Evolutionary conservation across 2,329 filamentous ascomycete species (phyloP), one percentile per base, ranked within the genome.

Genomic region (Fusarium sulawesiense): DNA sequence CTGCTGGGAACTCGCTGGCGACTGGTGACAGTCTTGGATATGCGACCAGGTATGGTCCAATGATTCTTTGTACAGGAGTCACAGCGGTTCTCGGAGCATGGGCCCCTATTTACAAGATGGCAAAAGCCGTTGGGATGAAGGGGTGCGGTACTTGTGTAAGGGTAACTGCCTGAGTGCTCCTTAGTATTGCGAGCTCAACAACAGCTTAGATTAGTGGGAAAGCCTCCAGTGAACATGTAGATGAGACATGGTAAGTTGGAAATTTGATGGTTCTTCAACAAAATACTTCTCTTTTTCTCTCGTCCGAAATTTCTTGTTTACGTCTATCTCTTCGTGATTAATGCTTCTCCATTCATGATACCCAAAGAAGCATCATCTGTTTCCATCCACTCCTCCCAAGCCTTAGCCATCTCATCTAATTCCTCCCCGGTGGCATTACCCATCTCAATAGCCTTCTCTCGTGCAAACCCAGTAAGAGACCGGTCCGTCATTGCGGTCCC

Each of bases 111-210:
- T 78, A 71, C 84, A 89, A 78, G 76, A 64, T 51, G 77, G 3
- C 78, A 87, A 70, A 59, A 41, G 56, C 40, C 11, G 42, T 59
- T 40, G 48, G 68, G 11, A 54, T 32, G 7, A 68, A 30, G 6
- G 49, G 67, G 2, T 1, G 64, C 7, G 44, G 45, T 1, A 59
- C 18, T 2, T 75, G 64, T 12, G n/a, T 47, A 11, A 62, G 67
- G 11, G 30, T 63, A 10, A 23, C 18, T 12, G 13, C 67, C 81
- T 95, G 65, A 86, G 87, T 58, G 92, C 14, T 11, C 5, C 44
- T 3, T 7, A 12, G 18, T 37, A 37, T 37, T n/a, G 34, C 10
- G 18, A n/a, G 34, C 34, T 37, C 34, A n/a, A n/a, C 18, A 37
- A 37, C 34, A n/a, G 32, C 16, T 37, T 37, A n/a, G 34, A 37